These are phyloP conservation scores for Wallacemonas sp. DNA, from an alignment of 208 protist species.

Conservation along the genomic window DNA sequence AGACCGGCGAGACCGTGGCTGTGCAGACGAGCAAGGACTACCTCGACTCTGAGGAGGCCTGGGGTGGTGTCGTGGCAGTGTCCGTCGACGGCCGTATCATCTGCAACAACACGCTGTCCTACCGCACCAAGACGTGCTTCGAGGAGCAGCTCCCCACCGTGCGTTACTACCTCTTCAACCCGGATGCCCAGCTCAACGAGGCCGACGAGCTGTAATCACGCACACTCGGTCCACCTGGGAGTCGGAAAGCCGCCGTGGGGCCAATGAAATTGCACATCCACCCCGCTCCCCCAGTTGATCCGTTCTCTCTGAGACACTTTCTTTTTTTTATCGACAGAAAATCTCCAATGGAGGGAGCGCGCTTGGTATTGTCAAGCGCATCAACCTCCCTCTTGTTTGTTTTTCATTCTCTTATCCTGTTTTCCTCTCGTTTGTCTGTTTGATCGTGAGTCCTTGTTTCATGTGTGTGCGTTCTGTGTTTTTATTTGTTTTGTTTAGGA, in stretches of 20 bases:
- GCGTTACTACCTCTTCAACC: constrained; percentile 86
- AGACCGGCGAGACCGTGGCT: constrained; percentile 43
- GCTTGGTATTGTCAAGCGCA: too few species aligned
- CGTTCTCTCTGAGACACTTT: background rate
- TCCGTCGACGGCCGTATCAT: constrained; percentile 81
- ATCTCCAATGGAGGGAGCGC: too few species aligned
- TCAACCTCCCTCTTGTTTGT: background rate
- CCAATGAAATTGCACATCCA: background rate
- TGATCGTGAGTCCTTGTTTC: background rate
- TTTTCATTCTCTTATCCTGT: constrained; percentile 9
- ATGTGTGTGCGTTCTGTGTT: constrained; percentile 12
- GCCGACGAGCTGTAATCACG: background rate
- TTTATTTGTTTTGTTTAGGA: constrained; percentile 20
- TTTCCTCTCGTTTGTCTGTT: constrained; percentile 15
- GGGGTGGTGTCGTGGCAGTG: constrained; percentile 76
- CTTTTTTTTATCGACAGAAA: constrained; percentile 23
- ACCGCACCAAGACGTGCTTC: constrained; percentile 85
- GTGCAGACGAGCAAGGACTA: constrained; percentile 57
- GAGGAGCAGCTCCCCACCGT: constrained; percentile 89
- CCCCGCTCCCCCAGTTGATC: background rate
- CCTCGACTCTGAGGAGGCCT: constrained; percentile 64
- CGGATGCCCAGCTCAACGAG: constrained; percentile 33
- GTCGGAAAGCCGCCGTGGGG: background rate
- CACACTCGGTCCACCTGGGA: too few species aligned
- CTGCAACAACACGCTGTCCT: constrained; percentile 89